These are phyloP conservation scores for Globisporangium alternatum DNA, from an alignment of 352 stramenopile species.

Conservation along the genomic window DNA sequence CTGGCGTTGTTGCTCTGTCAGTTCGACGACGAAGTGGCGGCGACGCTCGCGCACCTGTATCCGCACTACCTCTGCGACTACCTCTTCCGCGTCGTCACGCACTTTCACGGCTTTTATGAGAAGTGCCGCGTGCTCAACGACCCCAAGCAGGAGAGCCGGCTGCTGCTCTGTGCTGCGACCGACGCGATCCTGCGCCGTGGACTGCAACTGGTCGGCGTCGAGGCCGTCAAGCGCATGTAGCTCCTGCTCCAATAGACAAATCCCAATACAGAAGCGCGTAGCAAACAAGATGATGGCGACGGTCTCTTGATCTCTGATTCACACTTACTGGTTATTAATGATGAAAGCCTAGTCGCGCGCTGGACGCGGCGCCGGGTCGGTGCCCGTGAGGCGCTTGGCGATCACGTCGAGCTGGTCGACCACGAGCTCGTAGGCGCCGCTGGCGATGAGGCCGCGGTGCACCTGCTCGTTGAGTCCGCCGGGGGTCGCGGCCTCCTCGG, in stretches of 20 bases:
- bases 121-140: conserved; percentile 71
- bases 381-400: conserved; percentile 74
- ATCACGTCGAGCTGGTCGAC: conserved; percentile 81
- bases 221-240: conserved; percentile 76
- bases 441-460: conserved; percentile 59
- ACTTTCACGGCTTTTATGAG: conserved; percentile 85
- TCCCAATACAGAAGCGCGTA: background rate
- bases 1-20: conserved; percentile 73
- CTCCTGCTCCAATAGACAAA: background rate
- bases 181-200: conserved; percentile 64
- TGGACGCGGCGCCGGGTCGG: conserved; percentile 56
- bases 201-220: conserved; percentile 63
- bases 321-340: background rate
- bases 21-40: conserved; percentile 74
- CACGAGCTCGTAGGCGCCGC: conserved; percentile 77
- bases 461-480: conserved; percentile 85
- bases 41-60: conserved; percentile 54
- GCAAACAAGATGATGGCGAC: background rate
- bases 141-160: conserved; percentile 55
- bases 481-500: conserved; percentile 74
- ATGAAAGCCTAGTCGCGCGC: conserved; percentile 24
- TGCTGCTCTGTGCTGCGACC: conserved; percentile 74
- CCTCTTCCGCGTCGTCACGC: conserved; percentile 69
- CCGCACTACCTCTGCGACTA: conserved; percentile 83
- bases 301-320: background rate